A percentile compares a stretch with the other conserved stretches of the same genome.
Evolutionary conservation across 352 stramenopile genomes (phyloP).

Genomic region (Phytophthora pseudosyringae): DNA sequence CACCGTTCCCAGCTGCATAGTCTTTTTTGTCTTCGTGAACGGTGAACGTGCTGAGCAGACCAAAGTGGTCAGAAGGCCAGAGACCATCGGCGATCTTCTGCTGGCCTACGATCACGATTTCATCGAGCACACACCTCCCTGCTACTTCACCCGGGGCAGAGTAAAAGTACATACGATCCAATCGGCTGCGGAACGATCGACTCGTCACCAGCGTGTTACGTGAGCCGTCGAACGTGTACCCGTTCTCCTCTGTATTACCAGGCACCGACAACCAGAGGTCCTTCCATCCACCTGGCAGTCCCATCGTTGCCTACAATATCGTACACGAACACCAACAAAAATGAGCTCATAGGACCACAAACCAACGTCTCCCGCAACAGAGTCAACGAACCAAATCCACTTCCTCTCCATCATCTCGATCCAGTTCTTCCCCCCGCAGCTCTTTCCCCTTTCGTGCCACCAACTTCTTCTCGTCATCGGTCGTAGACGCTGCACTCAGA

Average conservation of each 20-base stretch:
- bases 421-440: constrained; percentile 16
- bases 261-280: constrained; percentile 73
- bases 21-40: constrained; percentile 32
- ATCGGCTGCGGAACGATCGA: constrained; percentile 65
- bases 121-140: constrained; percentile 34
- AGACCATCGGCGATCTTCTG: constrained; percentile 69
- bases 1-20: background rate
- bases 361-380: background rate
- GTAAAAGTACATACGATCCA: constrained; percentile 83
- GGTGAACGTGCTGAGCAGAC: constrained; percentile 57
- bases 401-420: constrained; percentile 12
- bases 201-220: constrained; percentile 67
- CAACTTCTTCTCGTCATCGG: constrained; percentile 49
- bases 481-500: constrained; percentile 27
- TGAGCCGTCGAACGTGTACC: constrained; percentile 75
- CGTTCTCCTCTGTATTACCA: constrained; percentile 79
- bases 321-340: background rate
- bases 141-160: constrained; percentile 17
- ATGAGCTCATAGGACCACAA: background rate
- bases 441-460: constrained; percentile 26
- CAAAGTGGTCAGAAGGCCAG: constrained; percentile 83
- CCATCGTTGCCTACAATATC: constrained; percentile 43
- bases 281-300: constrained; percentile 62
- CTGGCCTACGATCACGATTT: constrained; percentile 69
- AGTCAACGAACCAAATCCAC: constrained; percentile 14